Evolutionary conservation across 768 basidiomycete species (phyloP).

Genomic region (Hygrocybe coccinea): DNA sequence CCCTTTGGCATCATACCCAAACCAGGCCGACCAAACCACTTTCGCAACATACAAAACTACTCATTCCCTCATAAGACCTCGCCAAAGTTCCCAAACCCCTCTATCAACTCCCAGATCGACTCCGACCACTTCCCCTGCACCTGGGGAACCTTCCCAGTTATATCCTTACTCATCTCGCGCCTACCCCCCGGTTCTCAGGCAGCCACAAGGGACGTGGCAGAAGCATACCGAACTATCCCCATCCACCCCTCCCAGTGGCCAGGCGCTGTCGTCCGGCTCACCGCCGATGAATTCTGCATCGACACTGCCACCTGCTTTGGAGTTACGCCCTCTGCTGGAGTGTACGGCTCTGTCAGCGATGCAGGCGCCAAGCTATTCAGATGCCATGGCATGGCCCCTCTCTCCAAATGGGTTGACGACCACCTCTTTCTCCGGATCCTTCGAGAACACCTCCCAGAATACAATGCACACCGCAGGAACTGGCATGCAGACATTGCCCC

Average conservation of each 20-base stretch:
- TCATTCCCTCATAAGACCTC: slow-evolving; percentile 11
- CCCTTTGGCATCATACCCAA: slow-evolving; percentile 18
- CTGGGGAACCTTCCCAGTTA: slow-evolving; percentile 27
- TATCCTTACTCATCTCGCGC: slow-evolving; percentile 16
- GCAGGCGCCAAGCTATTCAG: slow-evolving; percentile 22
- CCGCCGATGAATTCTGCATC: slow-evolving; percentile 19
- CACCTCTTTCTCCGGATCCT: slow-evolving; percentile 27
- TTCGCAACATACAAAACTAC: slow-evolving; percentile 16
- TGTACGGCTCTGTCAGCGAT: slow-evolving; percentile 23
- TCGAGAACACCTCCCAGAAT: slow-evolving; percentile 17
- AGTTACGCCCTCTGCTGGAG: slow-evolving; percentile 13
- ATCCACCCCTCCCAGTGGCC: slow-evolving; percentile 36
- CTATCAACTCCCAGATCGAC: slow-evolving; percentile 23
- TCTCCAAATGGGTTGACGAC: slow-evolving; percentile 32
- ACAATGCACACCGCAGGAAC: slow-evolving; percentile 19
- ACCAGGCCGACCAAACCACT: slow-evolving; percentile 5
- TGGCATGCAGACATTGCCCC: slow-evolving; percentile 13
- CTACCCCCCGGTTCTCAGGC: slow-evolving; percentile 31
- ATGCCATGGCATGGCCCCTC: slow-evolving; percentile 22
- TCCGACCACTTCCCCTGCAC: slow-evolving; percentile 24
- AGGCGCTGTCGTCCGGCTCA: slow-evolving; percentile 22
- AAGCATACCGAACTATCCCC: slow-evolving; percentile 31
- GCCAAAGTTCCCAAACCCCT: background rate
- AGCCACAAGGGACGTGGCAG: slow-evolving; percentile 27
- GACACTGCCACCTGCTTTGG: slow-evolving; percentile 27